phyloP scores from a whole-genome alignment of 2,329 filamentous ascomycete genomes.

The Fusarium protoensiforme region DNA sequence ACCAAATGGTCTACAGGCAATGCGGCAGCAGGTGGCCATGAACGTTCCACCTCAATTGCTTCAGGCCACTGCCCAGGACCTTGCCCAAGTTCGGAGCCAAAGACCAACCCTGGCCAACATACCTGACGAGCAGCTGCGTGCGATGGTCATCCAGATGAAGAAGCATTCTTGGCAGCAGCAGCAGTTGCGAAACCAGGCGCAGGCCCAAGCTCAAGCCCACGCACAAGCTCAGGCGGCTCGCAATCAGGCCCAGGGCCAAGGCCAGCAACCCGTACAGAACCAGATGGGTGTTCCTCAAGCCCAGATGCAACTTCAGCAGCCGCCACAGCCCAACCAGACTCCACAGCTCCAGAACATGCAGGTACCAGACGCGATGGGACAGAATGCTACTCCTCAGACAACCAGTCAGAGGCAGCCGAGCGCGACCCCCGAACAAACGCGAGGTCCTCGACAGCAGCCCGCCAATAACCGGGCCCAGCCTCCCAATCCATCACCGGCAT shows the following conservation, averaged over 20 bases:
- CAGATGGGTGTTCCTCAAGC: conserved; percentile 59
- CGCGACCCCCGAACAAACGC: conserved; percentile 41
- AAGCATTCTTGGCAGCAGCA: conserved; percentile 45
- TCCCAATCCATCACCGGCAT: conserved; percentile 52
- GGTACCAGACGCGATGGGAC: conserved; percentile 56
- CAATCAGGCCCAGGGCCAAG: conserved; percentile 43
- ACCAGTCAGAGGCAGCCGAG: conserved; percentile 46
- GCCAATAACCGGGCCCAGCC: conserved; percentile 50
- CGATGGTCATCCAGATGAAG: conserved; percentile 49
- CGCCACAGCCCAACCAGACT: conserved; percentile 53
- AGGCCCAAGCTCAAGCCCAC: conserved; percentile 50
- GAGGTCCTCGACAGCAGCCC: conserved; percentile 40
- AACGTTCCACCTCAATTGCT: conserved; percentile 47
- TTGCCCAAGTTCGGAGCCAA: conserved; percentile 45
- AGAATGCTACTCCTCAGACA: conserved; percentile 47
- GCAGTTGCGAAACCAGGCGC: conserved; percentile 49
- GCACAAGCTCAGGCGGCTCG: conserved; percentile 50
- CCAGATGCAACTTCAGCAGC: conserved; percentile 66
- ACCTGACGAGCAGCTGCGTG: conserved; percentile 49
- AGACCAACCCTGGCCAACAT: conserved; percentile 42
- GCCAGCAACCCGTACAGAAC: conserved; percentile 47
- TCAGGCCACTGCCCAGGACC: conserved; percentile 49
- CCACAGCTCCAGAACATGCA: conserved; percentile 53
- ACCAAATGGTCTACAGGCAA: conserved; percentile 43
- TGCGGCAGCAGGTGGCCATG: conserved; percentile 36